phyloP scores from a whole-genome alignment of 441 rosid genomes.

The Breynia disticha region DNA sequence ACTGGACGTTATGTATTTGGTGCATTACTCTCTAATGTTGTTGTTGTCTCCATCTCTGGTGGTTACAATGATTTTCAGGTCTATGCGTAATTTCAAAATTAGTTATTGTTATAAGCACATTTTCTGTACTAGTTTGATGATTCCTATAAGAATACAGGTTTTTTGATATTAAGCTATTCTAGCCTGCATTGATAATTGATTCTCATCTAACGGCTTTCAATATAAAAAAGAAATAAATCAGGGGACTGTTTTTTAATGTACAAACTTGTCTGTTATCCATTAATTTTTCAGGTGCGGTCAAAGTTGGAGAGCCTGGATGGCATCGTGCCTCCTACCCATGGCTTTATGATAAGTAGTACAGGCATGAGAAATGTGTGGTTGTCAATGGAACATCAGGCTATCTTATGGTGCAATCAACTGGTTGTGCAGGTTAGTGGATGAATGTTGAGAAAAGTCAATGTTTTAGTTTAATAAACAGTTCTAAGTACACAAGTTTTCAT shows the following conservation, averaged over 20 bases:
- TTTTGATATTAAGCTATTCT: too few species aligned
- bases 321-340: slow-evolving; percentile 88
- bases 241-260: too few species aligned
- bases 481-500: slow-evolving; percentile 23
- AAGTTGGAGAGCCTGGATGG: slow-evolving; percentile 76
- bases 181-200: too few species aligned
- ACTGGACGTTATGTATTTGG: slow-evolving; percentile 43
- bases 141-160: background rate
- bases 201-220: too few species aligned
- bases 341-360: slow-evolving; percentile 83
- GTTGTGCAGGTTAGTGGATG: slow-evolving; percentile 79
- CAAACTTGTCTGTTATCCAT: too few species aligned
- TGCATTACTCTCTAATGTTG: slow-evolving; percentile 62
- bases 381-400: slow-evolving; percentile 99
- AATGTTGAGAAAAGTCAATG: slow-evolving; percentile 9
- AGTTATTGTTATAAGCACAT: background rate
- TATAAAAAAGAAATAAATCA: too few species aligned
- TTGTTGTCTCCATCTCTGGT: slow-evolving; percentile 81
- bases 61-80: slow-evolving; percentile 96
- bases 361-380: slow-evolving; percentile 94
- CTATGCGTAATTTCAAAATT: slow-evolving; percentile 2
- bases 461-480: slow-evolving; percentile 9
- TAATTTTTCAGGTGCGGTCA: slow-evolving; percentile 58
- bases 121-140: background rate
- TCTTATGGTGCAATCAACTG: slow-evolving; percentile 94